Conservation (phyloP, 208 protist genomes). For the Jaenimonas drosophilae region DNA sequence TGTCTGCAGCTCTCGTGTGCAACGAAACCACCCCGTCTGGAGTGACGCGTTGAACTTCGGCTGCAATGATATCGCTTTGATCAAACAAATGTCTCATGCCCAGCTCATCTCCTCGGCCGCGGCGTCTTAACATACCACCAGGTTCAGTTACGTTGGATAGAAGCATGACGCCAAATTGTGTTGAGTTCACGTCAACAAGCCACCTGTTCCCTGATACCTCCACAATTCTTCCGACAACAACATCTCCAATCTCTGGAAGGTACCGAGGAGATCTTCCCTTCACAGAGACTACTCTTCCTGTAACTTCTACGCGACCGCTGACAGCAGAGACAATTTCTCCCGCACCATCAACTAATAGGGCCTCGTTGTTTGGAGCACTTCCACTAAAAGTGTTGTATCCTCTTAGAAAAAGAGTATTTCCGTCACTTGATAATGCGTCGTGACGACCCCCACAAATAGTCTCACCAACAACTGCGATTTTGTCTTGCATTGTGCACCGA, state of each 20-base stretch:
- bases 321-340: constrained; percentile 80
- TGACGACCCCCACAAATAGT: constrained; percentile 56
- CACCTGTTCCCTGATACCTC: constrained; percentile 91
- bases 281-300: constrained; percentile 80
- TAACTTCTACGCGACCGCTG: constrained; percentile 71
- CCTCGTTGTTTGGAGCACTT: constrained; percentile 28
- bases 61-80: constrained; percentile 91
- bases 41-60: constrained; percentile 94
- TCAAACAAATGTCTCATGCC: constrained; percentile 94
- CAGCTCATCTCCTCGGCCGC: constrained; percentile 89
- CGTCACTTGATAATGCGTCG: constrained; percentile 15
- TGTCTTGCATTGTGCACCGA: no score
- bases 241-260: constrained; percentile 94
- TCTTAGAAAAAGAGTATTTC: constrained; percentile 55
- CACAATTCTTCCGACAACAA: constrained; percentile 92
- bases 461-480: constrained; percentile 62
- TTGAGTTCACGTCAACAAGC: constrained; percentile 92
- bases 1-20: constrained; percentile 88
- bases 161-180: constrained; percentile 90
- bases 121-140: constrained; percentile 91
- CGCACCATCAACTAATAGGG: constrained; percentile 36
- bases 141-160: constrained; percentile 97
- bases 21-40: constrained; percentile 87
- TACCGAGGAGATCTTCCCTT: constrained; percentile 76
- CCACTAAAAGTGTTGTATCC: constrained; percentile 75